Percentiles rank a stretch among this genome's conserved stretches.
These are phyloP conservation scores for Neofusicoccum parvum DNA, from an alignment of 2,329 filamentous ascomycete genomes.

Conservation along the genomic window DNA sequence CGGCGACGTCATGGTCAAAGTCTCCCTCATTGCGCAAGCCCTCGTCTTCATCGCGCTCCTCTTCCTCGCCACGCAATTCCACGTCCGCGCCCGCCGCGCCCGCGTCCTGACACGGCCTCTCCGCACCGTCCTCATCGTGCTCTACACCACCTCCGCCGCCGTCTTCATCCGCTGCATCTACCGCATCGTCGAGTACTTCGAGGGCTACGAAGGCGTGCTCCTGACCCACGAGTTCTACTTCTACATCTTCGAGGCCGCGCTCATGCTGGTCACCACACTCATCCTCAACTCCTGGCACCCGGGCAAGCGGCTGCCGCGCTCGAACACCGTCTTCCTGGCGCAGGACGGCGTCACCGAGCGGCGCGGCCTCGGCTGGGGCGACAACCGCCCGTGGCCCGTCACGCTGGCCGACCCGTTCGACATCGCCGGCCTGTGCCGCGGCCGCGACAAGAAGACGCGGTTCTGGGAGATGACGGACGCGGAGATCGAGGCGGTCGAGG, in stretches of 20 bases:
- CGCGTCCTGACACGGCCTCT: constrained; percentile 49
- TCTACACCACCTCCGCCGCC: constrained; percentile 53
- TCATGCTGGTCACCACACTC: constrained; percentile 55
- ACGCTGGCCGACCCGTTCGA: constrained; percentile 44
- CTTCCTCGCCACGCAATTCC: constrained; percentile 49
- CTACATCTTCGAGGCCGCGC: constrained; percentile 56
- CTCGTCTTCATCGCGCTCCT: constrained; percentile 54
- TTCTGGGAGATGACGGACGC: constrained; percentile 42
- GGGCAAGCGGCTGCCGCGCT: constrained; percentile 51
- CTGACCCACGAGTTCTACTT: constrained; percentile 54
- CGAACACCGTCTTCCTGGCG: constrained; percentile 54
- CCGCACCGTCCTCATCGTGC: constrained; percentile 45
- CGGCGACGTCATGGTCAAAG: constrained; percentile 52
- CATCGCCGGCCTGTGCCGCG: constrained; percentile 34
- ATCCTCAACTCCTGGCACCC: constrained; percentile 57
- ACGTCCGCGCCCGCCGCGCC: constrained; percentile 44
- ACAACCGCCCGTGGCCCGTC: constrained; percentile 48
- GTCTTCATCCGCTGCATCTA: constrained; percentile 54
- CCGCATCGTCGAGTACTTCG: constrained; percentile 54
- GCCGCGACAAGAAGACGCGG: constrained; percentile 37
- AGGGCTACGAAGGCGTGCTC: constrained; percentile 41
- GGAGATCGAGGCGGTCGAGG: constrained; percentile 31
- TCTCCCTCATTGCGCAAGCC: constrained; percentile 54
- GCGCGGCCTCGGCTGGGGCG: constrained; percentile 52
- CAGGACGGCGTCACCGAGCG: constrained; percentile 46